Base-by-base conservation (phyloP, 2,329 filamentous ascomycete genomes). In the Orbilia javanica region DNA sequence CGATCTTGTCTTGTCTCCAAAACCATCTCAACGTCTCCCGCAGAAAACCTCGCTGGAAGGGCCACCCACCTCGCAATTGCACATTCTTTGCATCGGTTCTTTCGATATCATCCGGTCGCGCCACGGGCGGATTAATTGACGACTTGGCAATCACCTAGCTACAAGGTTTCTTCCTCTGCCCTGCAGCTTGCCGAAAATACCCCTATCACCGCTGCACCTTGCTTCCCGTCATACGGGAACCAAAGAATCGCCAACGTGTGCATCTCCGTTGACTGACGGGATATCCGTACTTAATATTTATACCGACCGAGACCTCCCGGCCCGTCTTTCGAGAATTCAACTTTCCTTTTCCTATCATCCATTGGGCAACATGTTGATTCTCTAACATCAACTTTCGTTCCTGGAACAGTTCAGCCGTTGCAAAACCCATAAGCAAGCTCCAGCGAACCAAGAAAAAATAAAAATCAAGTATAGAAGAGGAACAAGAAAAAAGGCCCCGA, bases 281-380 rank as follows among this genome's bases (percentile, higher is more conserved):
- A 63, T 65, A 34, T 18, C 29, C 31, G 20, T 53, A 50, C 4
- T 10, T 44, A 64, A 55, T 27, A 52, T 63, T 25, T 57, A 63
- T 39, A 55, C 69, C 48, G 29, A 68, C 53, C 55, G 46, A 76
- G 34, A 76, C 22, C 29, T 39, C 22, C 71, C 27, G 42, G 34
- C n/a, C 34, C 34, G 34, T 46, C 53, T 44, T 68, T 53, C 42
- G 42, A 64, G 39, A 46, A 55, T 34, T 63, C 34, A 22, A 48
- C 46, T 44, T 29, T 53, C 27, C 46, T 34, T 42, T 25, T 13
- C 7, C 46, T 6, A 39, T 66, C 22, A 36, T 34, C 29, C n/a
- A 44, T 48, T 57, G 66, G n/a, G 50, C 74, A 72, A 64, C 74
- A 78, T 78, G 74, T 64, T 71, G 74, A 67, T 72, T 67, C 62